Evolutionary conservation across 2,329 filamentous ascomycete species (phyloP), one percentile per base, ranked within the genome.

Genomic region (Hypoxylon sp.): DNA sequence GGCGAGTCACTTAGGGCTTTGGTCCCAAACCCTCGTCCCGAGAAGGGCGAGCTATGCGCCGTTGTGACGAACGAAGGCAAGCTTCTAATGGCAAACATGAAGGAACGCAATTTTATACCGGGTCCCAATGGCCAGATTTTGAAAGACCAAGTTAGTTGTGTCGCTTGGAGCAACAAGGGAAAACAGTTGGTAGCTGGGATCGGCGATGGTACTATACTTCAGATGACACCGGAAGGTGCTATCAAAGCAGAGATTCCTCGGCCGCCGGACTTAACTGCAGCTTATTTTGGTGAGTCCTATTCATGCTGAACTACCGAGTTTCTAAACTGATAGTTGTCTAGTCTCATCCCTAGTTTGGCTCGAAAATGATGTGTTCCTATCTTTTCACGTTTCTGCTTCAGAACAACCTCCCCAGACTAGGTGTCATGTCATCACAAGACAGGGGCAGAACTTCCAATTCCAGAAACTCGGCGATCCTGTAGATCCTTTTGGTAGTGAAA

Each of bases 151-250:
- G 94, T 97, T 29, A 94, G 91, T 77, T 96, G 92, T 75, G 87
- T 93, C 5, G 91, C 92, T 62, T 99, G 97, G 96, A 99, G 96
- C 79, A 91, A 89, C 67, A 93, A 91, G 78, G 96, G 96, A 51
- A 99, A 97, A 79, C 95, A 98, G 78, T 84, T 99, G 47, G 91
- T 97, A 48, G 94, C 93, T 72, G 96, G 97, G 14, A 84, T 96
- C 73, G 90, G 86, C 5, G 89, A 98, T 80, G 96, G 96, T 64
- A 90, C 90, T 11, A 90, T 92, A 57, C 87, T 88, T 62, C 94
- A 98, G 79, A 91, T 98, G 87, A 94, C 92, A 6, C 93, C 92
- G 0, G 88, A 93, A 73, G 95, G 95, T 51, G 87, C 87, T 44
- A 85, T 88, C 29, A 96, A 95, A 81, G 94, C 87, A 37, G 86